These are phyloP conservation scores for Talaromyces sp. DNA, from an alignment of 2,329 filamentous ascomycete species.

Conservation along the genomic window DNA sequence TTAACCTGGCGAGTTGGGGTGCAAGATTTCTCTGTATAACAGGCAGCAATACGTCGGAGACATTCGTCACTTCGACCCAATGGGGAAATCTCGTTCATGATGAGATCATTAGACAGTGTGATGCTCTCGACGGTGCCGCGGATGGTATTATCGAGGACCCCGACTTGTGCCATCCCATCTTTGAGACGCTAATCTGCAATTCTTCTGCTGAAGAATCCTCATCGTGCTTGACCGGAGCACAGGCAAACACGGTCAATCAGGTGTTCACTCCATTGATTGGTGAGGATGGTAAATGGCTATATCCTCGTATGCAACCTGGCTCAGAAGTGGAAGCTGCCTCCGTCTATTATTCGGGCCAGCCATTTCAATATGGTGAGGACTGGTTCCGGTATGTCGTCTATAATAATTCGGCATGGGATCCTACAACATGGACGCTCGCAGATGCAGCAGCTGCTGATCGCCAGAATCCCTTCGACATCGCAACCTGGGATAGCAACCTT, in stretches of 20 bases:
- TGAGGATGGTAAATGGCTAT: slow-evolving; percentile 26
- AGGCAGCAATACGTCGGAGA: neutral
- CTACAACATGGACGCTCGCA: neutral
- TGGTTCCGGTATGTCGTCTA: slow-evolving; percentile 11
- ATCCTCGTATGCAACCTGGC: slow-evolving; percentile 37
- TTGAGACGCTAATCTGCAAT: neutral
- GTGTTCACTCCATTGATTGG: neutral
- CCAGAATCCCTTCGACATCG: slow-evolving; percentile 29
- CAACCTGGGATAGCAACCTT: slow-evolving; percentile 39
- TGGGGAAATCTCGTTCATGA: slow-evolving; percentile 32
- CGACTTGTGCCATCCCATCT: slow-evolving; percentile 19
- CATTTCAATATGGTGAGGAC: slow-evolving; percentile 24
- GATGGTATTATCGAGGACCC: slow-evolving; percentile 40
- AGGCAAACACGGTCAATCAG: neutral
- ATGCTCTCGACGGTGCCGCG: slow-evolving; percentile 30
- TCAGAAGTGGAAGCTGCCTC: slow-evolving; percentile 27
- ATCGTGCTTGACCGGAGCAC: neutral
- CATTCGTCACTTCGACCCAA: slow-evolving; percentile 15
- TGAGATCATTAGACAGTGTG: slow-evolving; percentile 37
- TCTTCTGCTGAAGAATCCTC: neutral
- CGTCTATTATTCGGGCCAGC: slow-evolving; percentile 44
- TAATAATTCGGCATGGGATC: slow-evolving; percentile 6
- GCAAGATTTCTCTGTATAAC: slow-evolving; percentile 25
- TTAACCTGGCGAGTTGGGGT: slow-evolving; percentile 44
- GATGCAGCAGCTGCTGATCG: neutral